Evolutionary conservation across 1,284 basidiomycete genomes (phyloP).

Genomic region (Amylostereum areolatum): DNA sequence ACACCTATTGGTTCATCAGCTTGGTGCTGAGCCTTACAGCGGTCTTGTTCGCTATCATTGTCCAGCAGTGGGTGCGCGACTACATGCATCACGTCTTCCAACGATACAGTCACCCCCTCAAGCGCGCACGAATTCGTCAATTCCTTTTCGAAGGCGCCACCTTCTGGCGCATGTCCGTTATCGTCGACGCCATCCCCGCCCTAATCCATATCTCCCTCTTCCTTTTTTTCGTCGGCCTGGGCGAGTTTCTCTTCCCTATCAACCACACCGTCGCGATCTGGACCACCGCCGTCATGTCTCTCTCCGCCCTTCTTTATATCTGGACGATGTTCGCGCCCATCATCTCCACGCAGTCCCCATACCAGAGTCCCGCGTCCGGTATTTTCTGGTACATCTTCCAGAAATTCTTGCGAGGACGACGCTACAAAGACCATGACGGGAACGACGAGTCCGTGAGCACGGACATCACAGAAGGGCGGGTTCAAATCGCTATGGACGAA

Average conservation of each 20-base stretch:
- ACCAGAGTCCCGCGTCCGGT: constrained; percentile 10
- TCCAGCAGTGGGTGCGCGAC: too few relatives aligned
- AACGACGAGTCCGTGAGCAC: constrained; percentile 3
- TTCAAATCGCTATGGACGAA: constrained; percentile 9
- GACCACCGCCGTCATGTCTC: constrained; percentile 1
- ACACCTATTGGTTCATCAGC: constrained; percentile 12
- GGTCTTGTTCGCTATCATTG: constrained; percentile 7
- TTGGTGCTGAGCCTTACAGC: constrained; percentile 8
- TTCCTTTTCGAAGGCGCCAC: constrained; percentile 7
- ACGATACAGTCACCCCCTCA: constrained; percentile 8
- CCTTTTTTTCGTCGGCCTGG: constrained; percentile 10
- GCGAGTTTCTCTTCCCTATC: constrained; percentile 3
- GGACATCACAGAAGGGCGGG: constrained; percentile 10
- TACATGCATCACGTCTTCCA: constrained; percentile 8
- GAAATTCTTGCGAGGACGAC: not conserved
- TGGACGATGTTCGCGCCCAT: constrained; percentile 6
- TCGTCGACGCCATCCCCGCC: constrained; percentile 9
- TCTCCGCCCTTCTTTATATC: not conserved
- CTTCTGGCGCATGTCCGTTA: constrained; percentile 5
- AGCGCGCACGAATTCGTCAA: constrained; percentile 6
- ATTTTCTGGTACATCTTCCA: constrained; percentile 10
- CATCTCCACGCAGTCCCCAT: constrained; percentile 7
- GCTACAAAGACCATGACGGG: not conserved
- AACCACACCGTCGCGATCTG: not conserved
- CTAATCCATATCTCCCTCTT: constrained; percentile 10